These are phyloP conservation scores for Pyrenochaeta sp. DNA, from an alignment of 2,329 filamentous ascomycete genomes.

Conservation along the genomic window DNA sequence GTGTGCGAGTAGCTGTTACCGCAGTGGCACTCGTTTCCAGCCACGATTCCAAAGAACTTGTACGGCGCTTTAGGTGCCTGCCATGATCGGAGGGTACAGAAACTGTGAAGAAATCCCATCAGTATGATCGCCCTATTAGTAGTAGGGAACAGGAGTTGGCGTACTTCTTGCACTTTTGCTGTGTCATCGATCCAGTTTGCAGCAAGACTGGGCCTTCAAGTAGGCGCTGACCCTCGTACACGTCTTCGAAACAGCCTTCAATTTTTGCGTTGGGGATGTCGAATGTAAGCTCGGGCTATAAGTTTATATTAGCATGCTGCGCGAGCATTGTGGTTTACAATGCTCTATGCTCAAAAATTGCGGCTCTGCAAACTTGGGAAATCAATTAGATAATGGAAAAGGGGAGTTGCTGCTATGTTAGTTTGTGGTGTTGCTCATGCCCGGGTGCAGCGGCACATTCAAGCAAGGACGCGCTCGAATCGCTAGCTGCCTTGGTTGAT, in stretches of 20 bases:
- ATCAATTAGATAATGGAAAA: no score
- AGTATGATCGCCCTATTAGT: constrained; percentile 2
- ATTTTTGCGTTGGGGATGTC: not conserved
- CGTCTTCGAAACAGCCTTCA: constrained; percentile 3
- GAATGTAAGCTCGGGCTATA: not conserved
- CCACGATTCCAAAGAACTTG: constrained; percentile 13
- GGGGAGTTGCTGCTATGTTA: no score
- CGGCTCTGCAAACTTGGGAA: no score
- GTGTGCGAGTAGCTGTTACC: constrained; percentile 3
- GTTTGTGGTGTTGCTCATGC: no score
- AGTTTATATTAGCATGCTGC: constrained; percentile 4
- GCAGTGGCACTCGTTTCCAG: constrained; percentile 11
- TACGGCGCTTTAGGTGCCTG: constrained; percentile 7
- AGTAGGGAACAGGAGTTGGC: not conserved
- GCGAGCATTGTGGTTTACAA: no score
- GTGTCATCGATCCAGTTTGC: constrained; percentile 1
- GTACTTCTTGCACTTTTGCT: constrained; percentile 6
- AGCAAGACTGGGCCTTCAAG: constrained; percentile 3
- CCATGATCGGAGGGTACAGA: constrained; percentile 5
- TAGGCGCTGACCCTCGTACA: not conserved
- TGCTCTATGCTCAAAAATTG: no score
- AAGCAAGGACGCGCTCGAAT: no score
- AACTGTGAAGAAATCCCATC: not conserved
- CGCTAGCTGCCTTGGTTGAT: no score
- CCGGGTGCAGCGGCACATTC: no score